Conservation (phyloP, 2,329 filamentous ascomycete genomes). For the Neonectria faginata region DNA sequence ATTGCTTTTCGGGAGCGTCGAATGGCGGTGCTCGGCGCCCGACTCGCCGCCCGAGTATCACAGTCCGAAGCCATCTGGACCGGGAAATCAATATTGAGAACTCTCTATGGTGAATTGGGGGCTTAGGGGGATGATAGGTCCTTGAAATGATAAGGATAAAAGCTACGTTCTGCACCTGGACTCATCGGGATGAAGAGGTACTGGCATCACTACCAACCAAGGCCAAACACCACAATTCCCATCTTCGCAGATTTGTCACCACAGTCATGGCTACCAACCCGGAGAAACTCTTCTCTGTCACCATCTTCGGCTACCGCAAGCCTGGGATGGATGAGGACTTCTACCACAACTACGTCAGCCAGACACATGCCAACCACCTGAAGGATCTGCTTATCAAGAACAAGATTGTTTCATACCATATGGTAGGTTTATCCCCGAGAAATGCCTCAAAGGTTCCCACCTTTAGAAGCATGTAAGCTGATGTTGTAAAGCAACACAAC, state of each 20-base stretch:
- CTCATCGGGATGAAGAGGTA: background rate
- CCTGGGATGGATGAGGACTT: conserved; percentile 36
- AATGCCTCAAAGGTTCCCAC: no score
- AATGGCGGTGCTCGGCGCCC: conserved; percentile 36
- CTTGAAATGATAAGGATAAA: conserved; percentile 20
- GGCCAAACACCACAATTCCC: background rate
- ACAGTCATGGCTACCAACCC: conserved; percentile 18
- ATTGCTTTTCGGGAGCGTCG: conserved; percentile 27
- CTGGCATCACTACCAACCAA: background rate
- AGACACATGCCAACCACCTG: conserved; percentile 36
- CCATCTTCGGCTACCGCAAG: conserved; percentile 42
- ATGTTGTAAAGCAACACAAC: conserved; percentile 36
- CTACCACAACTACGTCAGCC: conserved; percentile 40
- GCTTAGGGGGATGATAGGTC: background rate
- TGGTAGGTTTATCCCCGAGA: conserved; percentile 18
- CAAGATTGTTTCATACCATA: conserved; percentile 41
- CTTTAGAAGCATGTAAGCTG: conserved; percentile 4
- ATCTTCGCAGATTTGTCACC: no score
- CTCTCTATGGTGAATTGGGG: background rate
- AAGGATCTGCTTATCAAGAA: conserved; percentile 40
- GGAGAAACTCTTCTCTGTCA: conserved; percentile 35
- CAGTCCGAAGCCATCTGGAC: conserved; percentile 4
- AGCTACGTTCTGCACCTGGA: conserved; percentile 11
- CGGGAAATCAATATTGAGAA: conserved; percentile 6
- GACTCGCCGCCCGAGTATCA: conserved; percentile 34